Evolutionary conservation across 495 filamentous ascomycete species (phyloP), one percentile per base, ranked within the genome.

Genomic region (Talaromyces thailandensis): DNA sequence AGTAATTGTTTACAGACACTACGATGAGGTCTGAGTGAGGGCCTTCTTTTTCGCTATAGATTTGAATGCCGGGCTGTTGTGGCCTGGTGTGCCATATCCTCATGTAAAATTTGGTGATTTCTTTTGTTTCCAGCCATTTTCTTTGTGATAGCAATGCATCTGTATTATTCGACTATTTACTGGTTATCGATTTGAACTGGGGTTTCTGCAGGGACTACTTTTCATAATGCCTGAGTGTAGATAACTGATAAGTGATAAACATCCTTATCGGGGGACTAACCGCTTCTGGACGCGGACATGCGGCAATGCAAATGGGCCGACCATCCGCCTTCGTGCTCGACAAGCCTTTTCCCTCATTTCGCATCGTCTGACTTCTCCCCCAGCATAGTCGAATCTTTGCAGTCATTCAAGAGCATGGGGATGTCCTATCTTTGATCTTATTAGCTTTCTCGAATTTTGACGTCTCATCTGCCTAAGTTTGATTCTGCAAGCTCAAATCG

Each of bases 1-100:
- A 84, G 71, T 80, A 78, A 70, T 70, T 50, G 26, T 57, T 7
- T 25, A 21, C 28, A 35, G n/a, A 35, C 14, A 28, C 7, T 48
- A 18, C n/a, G 43, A 6, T 21, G 18, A 48, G 43, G 43, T 9
- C 43, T 21, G n/a, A 21, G 21, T 45, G 2, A n/a, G 9, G 43
- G 35, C 35, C 43, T 48, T 21, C 6, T 45, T 48, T 43, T 5
- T 24, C 14, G 12, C 21, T 25, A 28, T 55, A 55, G 23, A 55
- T 28, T 16, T 11, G 24, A 29, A 55, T 55, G 23, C 24, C 26
- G 26, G 51, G 51, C 50, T 5, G 40, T 21, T 43, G 26, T 48
- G 43, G 58, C 32, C 24, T 50, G 58, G 40, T 45, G 37, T 60
- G 21, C 31, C 25, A 51, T 61, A 61, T 48, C 21, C 59, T 25